phyloP scores from a whole-genome alignment of 768 basidiomycete genomes.

The Macrocybe gigantea region DNA sequence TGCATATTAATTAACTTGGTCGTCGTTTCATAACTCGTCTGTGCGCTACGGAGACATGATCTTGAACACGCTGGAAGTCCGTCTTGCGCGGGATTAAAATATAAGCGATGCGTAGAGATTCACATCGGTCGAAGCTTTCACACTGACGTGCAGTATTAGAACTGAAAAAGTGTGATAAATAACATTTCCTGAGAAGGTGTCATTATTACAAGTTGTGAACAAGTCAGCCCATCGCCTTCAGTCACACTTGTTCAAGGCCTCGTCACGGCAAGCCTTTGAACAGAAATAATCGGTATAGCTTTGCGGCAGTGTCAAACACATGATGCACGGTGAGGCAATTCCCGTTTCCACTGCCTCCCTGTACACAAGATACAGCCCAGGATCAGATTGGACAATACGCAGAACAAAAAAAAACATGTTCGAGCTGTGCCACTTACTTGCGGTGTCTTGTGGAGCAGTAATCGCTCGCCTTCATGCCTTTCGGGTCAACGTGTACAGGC shows the following conservation, averaged over 20 bases:
- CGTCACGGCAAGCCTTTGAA: slow-evolving; percentile 48
- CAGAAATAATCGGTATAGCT: slow-evolving; percentile 60
- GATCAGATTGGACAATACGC: too few species aligned
- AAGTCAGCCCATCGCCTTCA: neutral
- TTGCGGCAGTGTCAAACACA: slow-evolving; percentile 59
- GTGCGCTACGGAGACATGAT: too few species aligned
- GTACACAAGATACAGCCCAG: slow-evolving; percentile 1
- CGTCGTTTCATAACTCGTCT: too few species aligned
- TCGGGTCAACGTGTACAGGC: slow-evolving; percentile 48
- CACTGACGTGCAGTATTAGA: too few species aligned
- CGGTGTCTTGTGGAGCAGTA: slow-evolving; percentile 60
- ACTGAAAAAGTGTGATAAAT: too few species aligned
- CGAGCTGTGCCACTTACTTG: slow-evolving; percentile 38
- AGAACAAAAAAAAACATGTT: neutral
- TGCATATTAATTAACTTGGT: too few species aligned
- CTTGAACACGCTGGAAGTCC: too few species aligned
- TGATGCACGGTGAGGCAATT: slow-evolving; percentile 50
- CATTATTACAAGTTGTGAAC: too few species aligned
- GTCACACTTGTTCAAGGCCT: slow-evolving; percentile 46
- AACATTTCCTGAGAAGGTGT: too few species aligned
- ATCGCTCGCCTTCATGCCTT: slow-evolving; percentile 42
- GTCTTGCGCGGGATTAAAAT: too few species aligned
- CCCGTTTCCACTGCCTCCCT: slow-evolving; percentile 57
- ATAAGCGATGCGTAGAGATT: too few species aligned
- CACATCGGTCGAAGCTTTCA: too few species aligned